Evolutionary conservation across 1,284 basidiomycete genomes (phyloP).

Genomic region (Naganishia liquefaciens): DNA sequence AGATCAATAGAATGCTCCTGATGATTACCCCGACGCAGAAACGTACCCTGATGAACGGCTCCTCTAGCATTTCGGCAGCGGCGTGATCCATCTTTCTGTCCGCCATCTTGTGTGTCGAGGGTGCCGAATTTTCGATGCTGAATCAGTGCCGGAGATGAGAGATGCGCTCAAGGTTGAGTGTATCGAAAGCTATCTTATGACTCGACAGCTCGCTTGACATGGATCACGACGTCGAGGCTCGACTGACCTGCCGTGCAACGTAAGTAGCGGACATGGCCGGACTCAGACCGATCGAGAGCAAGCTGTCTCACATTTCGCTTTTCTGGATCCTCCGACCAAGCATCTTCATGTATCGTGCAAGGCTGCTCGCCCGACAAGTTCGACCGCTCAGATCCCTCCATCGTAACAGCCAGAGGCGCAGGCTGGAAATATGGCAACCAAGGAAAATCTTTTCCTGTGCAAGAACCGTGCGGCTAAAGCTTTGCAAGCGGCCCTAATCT

Average conservation of each 20-base stretch:
- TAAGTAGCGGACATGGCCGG: background rate
- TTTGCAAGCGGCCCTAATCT: background rate
- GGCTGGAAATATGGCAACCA: background rate
- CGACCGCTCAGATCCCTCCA: background rate
- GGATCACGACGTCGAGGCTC: background rate
- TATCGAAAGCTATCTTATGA: no score
- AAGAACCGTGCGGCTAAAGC: background rate
- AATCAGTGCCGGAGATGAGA: no score
- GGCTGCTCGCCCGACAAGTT: no score
- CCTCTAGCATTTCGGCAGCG: conserved; percentile 34
- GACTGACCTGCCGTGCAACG: background rate
- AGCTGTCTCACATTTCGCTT: no score
- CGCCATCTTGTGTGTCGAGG: no score
- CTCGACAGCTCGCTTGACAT: background rate
- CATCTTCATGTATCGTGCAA: background rate
- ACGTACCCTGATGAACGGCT: conserved; percentile 32
- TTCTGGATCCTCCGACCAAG: no score
- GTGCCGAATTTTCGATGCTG: no score
- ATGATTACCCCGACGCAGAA: background rate
- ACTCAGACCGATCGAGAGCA: background rate
- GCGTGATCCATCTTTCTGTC: conserved; percentile 32
- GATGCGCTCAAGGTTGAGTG: no score
- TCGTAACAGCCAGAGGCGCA: no score
- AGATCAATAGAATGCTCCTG: no score
- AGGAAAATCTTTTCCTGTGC: background rate